Conservation (phyloP, 305 asterid species). For the Fraxinus xanthoxyloides region DNA sequence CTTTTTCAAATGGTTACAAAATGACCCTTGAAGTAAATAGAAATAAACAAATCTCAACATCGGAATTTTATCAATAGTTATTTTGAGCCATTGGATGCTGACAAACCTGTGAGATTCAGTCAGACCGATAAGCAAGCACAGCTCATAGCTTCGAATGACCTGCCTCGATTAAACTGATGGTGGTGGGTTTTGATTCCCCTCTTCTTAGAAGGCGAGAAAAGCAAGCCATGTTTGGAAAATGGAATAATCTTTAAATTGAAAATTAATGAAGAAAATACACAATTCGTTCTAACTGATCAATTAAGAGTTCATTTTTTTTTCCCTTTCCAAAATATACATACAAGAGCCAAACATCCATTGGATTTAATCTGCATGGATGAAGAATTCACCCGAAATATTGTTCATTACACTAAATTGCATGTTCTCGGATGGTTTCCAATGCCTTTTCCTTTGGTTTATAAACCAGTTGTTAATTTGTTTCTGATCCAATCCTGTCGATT, state of each 20-base stretch:
- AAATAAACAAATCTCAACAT: background rate
- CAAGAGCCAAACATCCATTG: background rate
- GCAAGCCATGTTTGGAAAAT: background rate
- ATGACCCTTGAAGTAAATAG: background rate
- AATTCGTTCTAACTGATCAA: background rate
- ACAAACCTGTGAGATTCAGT: background rate
- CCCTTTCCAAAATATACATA: background rate
- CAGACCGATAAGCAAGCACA: background rate
- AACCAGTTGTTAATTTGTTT: conserved; percentile 91
- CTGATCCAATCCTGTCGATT: conserved; percentile 71
- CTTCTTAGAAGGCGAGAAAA: background rate
- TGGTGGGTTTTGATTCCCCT: background rate
- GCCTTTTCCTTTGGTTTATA: conserved; percentile 83
- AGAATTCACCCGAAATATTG: conserved; percentile 61
- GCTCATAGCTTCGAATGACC: no score
- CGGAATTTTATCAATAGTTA: no score
- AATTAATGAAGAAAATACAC: background rate
- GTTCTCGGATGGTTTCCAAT: conserved; percentile 84
- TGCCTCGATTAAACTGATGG: background rate
- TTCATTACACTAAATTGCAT: conserved; percentile 85
- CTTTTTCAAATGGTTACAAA: background rate
- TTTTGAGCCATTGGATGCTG: background rate
- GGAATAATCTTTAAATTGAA: no score
- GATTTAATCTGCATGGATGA: background rate
- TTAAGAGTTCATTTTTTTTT: background rate